Evolutionary conservation across 768 basidiomycete genomes (phyloP).

Genomic region (Podaxis pistillaris): DNA sequence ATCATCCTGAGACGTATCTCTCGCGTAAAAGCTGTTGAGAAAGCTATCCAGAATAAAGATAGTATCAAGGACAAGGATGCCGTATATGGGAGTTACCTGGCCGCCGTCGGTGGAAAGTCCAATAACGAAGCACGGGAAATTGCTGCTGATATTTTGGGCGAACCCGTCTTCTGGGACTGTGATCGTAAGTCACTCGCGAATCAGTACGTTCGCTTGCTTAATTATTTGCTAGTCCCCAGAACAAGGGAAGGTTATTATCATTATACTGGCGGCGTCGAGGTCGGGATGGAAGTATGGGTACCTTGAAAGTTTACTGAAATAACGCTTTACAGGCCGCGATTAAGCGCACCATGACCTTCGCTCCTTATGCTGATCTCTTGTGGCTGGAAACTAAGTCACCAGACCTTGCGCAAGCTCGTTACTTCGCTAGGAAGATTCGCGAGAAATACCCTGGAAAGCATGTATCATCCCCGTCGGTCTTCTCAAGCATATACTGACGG

Average conservation of each 20-base stretch:
- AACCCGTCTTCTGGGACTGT: constrained; percentile 84
- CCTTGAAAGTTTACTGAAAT: neutral
- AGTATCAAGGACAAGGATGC: constrained; percentile 49
- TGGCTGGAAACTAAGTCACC: constrained; percentile 96
- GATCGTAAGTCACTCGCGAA: constrained; percentile 55
- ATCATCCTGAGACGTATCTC: constrained; percentile 6
- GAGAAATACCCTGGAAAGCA: constrained; percentile 73
- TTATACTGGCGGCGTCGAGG: constrained; percentile 77
- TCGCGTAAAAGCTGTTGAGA: constrained; percentile 49
- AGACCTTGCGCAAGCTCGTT: constrained; percentile 73
- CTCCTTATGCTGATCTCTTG: constrained; percentile 84
- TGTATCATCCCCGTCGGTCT: constrained; percentile 17
- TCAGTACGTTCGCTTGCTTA: neutral
- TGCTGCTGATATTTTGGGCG: constrained; percentile 73
- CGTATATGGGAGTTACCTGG: constrained; percentile 57
- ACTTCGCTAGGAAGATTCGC: constrained; percentile 75
- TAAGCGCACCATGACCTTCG: constrained; percentile 75
- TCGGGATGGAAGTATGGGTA: constrained; percentile 20
- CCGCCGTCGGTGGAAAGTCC: constrained; percentile 61
- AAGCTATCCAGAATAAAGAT: constrained; percentile 49
- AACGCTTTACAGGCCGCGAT: constrained; percentile 57
- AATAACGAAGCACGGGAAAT: constrained; percentile 68
- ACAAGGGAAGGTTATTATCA: constrained; percentile 93
- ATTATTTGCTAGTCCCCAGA: constrained; percentile 57
- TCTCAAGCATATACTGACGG: neutral